Evolutionary conservation across 495 filamentous ascomycete species (phyloP), one percentile per base, ranked within the genome.

Genomic region (Daldinia bambusicola): DNA sequence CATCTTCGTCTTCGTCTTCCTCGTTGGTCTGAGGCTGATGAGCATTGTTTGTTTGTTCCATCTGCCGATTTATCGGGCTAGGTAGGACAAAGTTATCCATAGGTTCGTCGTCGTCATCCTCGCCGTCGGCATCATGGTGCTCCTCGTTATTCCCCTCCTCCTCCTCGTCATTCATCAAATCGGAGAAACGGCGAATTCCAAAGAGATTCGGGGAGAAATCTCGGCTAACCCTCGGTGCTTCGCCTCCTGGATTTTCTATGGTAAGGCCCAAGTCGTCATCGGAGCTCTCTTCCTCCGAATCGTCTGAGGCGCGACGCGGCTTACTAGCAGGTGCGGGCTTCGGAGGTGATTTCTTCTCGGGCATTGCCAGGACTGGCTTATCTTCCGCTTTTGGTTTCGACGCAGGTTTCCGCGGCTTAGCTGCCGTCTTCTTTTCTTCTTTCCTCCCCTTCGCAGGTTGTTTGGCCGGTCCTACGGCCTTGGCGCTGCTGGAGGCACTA

Each of bases 231-330:
- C 61, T 72, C 40, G 77, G 67, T 2, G 76, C 73, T 38, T 77
- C 73, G 61, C 79, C 82, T 40, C 76, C 81, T 0, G 83, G 83
- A 57, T 81, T 82, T 61, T 85, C 83, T 41, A 85, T 76, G n/a
- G 76, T 77, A 31, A 85, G 76, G 1, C 76, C 78, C n/a, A 75
- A 70, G 61, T 83, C 82, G 55, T 83, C 83, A 43, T 81, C 82
- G 10, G 80, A 80, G 37, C 81, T 81, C 20, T 83, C 82, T 3
- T 82, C 80, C 71, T 83, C 74, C 63, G 79, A 66, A 63, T 82
- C 65, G 14, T 69, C 69, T n/a, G 75, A 64, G 31, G 76, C 26
- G 14, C 66, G 55, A 9, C 63, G 55, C 14, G 38, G 61, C 26
- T 74, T 58, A 37, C 52, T 63, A 69, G 57, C 32, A 61, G 63